These are phyloP conservation scores for Nemania sp. DNA, from an alignment of 2,329 filamentous ascomycete genomes.

Conservation along the genomic window DNA sequence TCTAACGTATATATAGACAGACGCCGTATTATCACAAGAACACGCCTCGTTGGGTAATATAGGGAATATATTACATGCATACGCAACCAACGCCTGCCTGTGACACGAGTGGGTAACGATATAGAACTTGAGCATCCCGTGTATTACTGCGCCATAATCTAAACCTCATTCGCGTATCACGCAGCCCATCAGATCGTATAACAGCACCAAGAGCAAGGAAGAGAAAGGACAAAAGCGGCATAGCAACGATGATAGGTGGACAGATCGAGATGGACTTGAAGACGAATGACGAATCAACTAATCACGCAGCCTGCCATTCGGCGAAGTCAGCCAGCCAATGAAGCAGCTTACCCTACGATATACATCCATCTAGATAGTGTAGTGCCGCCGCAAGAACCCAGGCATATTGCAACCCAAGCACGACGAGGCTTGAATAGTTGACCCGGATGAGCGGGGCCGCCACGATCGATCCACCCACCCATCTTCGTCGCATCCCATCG, in stretches of 20 bases:
- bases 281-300: not conserved
- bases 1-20: not conserved
- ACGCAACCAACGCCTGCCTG: constrained; percentile 4
- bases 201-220: not conserved
- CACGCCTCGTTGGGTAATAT: not conserved
- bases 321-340: not conserved
- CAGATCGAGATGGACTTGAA: constrained; percentile 5
- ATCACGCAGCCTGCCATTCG: too few relatives aligned
- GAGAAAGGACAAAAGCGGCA: not conserved
- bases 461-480: constrained; percentile 18
- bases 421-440: constrained; percentile 8
- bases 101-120: constrained; percentile 1
- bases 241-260: not conserved
- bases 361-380: not conserved
- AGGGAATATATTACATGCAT: constrained; percentile 2
- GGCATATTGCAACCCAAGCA: not conserved
- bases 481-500: not conserved
- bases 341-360: not conserved
- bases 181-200: constrained; percentile 1
- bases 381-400: not conserved
- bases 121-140: not conserved
- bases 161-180: constrained; percentile 7
- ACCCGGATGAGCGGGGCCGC: constrained; percentile 20
- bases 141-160: not conserved
- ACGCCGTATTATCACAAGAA: constrained; percentile 8